These are phyloP conservation scores for Ogataea kodamae DNA, from an alignment of 805 yeast species.

Conservation along the genomic window DNA sequence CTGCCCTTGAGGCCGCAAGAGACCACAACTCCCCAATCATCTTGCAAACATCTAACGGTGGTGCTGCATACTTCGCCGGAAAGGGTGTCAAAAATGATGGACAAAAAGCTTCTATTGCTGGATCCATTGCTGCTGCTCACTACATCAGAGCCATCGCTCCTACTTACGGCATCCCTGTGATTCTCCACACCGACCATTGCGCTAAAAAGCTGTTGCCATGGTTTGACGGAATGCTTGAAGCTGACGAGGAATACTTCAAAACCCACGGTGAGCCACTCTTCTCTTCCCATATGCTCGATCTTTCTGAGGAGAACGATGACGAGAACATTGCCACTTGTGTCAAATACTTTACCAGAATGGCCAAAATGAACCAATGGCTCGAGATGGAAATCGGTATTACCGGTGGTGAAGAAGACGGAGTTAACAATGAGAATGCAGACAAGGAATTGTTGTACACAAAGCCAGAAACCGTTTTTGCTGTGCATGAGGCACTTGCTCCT, in stretches of 20 bases:
- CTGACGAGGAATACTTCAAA: slow-evolving; percentile 90
- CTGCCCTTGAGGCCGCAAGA: slow-evolving; percentile 96
- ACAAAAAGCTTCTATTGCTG: slow-evolving; percentile 92
- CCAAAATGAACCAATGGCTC: slow-evolving; percentile 94
- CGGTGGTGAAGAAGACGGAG: slow-evolving; percentile 99
- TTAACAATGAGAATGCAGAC: slow-evolving; percentile 91
- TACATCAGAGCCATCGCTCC: slow-evolving; percentile 97
- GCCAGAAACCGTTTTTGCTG: slow-evolving; percentile 91
- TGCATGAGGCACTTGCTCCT: slow-evolving; percentile 83
- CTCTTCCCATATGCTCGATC: slow-evolving; percentile 98
- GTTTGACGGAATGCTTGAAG: slow-evolving; percentile 97
- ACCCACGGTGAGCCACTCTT: slow-evolving; percentile 90
- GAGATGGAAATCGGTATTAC: slow-evolving; percentile 99
- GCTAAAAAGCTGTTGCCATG: slow-evolving; percentile 97
- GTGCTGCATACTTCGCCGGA: slow-evolving; percentile 99
- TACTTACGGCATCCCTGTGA: slow-evolving; percentile 92
- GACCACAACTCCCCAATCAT: slow-evolving; percentile 93
- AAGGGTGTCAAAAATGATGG: slow-evolving; percentile 94
- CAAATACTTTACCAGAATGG: slow-evolving; percentile 90
- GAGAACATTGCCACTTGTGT: slow-evolving; percentile 93
- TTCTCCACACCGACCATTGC: slow-evolving; percentile 98
- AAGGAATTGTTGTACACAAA: slow-evolving; percentile 87
- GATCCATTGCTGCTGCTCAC: slow-evolving; percentile 96
- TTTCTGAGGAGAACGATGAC: slow-evolving; percentile 94
- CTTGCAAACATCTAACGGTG: slow-evolving; percentile 97